A percentile compares a stretch with the other conserved stretches of the same genome.
Evolutionary conservation across 2,329 filamentous ascomycete species (phyloP).

Genomic region (Xylariaceae sp.): DNA sequence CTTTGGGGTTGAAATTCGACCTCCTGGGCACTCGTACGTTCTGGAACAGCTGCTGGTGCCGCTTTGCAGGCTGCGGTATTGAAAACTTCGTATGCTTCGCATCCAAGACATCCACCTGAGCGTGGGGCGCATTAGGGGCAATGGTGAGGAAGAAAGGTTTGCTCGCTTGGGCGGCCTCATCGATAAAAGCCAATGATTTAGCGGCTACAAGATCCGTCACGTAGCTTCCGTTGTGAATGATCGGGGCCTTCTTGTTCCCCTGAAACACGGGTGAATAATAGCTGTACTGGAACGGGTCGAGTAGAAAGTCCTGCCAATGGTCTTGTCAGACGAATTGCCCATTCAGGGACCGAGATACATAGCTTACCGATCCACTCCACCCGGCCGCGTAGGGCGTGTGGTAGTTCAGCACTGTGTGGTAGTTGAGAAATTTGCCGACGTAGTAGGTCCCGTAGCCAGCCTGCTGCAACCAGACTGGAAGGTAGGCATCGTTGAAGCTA

Average conservation of each 20-base stretch:
- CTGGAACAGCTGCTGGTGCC: conserved; percentile 64
- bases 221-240: conserved; percentile 3
- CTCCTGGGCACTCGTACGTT: conserved; percentile 61
- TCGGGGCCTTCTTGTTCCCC: conserved; percentile 4
- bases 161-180: conserved; percentile 54
- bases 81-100: not conserved
- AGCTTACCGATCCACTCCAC: conserved; percentile 24
- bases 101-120: conserved; percentile 45
- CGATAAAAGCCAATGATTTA: conserved; percentile 60
- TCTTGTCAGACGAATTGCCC: not conserved
- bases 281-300: conserved; percentile 56
- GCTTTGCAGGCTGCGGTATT: conserved; percentile 56
- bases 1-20: conserved; percentile 65
- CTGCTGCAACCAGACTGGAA: conserved; percentile 60
- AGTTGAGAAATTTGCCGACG: conserved; percentile 60
- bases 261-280: conserved; percentile 11
- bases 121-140: conserved; percentile 67
- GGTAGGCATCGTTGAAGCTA: conserved; percentile 57
- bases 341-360: not conserved
- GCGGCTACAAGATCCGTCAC: conserved; percentile 58
- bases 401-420: conserved; percentile 45
- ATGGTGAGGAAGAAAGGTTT: conserved; percentile 67
- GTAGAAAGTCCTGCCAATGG: conserved; percentile 47
- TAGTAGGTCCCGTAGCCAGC: conserved; percentile 63
- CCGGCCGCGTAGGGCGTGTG: conserved; percentile 45